Evolutionary conservation across 768 basidiomycete genomes (phyloP), one percentile per base, ranked within the genome.

Genomic region (Trametes cinnabarina): DNA sequence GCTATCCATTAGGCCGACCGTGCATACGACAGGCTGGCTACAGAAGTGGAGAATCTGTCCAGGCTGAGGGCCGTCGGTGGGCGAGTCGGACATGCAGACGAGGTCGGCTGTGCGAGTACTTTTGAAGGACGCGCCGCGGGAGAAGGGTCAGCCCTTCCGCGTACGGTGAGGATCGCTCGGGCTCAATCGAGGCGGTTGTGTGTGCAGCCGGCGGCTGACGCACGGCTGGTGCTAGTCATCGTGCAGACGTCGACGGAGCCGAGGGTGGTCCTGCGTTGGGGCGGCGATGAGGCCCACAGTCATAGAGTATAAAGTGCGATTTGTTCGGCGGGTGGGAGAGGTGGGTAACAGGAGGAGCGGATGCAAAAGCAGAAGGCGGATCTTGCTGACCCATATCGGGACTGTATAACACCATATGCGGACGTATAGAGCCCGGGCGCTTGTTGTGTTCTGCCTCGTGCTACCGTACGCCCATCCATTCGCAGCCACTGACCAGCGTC

Each of bases 291-390:
- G n/a, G n/a, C n/a, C n/a, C n/a, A n/a, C n/a, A n/a, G n/a, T n/a
- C n/a, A n/a, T n/a, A n/a, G n/a, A n/a, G n/a, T n/a, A n/a, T n/a
- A n/a, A n/a, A n/a, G n/a, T n/a, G n/a, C n/a, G n/a, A n/a, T n/a
- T n/a, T n/a, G n/a, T n/a, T n/a, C n/a, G n/a, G n/a, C n/a, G n/a
- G n/a, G n/a, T n/a, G n/a, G 22, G 30, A 32, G 30, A 32, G 30
- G 8, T 23, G 14, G n/a, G 3, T 3, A 17, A 35, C 20, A 25
- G 41, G 30, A 35, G 19, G 23, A 17, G 52, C 52, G 52, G 52
- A 54, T 54, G 34, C 43, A 42, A 25, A 32, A 22, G 52, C 39
- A 46, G 30, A 12, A 32, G 30, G 52, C 52, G 52, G 52, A 54
- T 54, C 52, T 54, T 44, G 32, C 25, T 17, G 10, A 4, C 10